Evolutionary conservation across 2,329 filamentous ascomycete species (phyloP).

Genomic region (Hypoxylon sp.): DNA sequence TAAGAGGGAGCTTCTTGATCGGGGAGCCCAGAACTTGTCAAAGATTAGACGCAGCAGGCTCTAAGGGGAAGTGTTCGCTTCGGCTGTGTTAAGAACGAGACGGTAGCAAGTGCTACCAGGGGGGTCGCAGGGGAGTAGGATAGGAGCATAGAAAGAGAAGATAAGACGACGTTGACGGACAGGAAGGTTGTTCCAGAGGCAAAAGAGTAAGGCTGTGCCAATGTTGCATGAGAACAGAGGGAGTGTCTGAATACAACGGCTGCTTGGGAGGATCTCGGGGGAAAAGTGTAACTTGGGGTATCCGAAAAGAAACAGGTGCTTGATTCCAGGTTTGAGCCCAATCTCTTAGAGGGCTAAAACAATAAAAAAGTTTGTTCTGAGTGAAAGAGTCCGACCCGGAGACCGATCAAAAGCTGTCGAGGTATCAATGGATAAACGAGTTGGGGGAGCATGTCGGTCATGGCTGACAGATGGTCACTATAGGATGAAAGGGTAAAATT

Average conservation of each 20-base stretch:
- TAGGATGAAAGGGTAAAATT: constrained; percentile 41
- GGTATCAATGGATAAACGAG: constrained; percentile 46
- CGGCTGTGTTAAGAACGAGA: constrained; percentile 31
- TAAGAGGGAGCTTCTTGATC: constrained; percentile 13
- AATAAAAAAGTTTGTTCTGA: constrained; percentile 43
- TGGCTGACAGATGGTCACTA: constrained; percentile 37
- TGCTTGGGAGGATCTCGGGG: constrained; percentile 50
- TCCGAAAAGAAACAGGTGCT: constrained; percentile 46
- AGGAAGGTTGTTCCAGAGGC: constrained; percentile 39
- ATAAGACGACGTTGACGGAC: constrained; percentile 48
- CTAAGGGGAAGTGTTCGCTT: constrained; percentile 20
- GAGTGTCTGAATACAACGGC: constrained; percentile 52
- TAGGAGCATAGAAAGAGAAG: constrained; percentile 47
- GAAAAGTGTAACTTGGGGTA: constrained; percentile 48
- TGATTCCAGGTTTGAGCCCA: constrained; percentile 42
- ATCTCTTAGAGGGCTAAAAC: constrained; percentile 36
- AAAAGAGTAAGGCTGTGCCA: constrained; percentile 53
- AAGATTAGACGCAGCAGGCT: constrained; percentile 9
- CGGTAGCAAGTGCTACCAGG: constrained; percentile 22
- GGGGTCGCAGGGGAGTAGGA: constrained; percentile 36
- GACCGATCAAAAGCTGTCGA: constrained; percentile 40
- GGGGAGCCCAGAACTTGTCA: constrained; percentile 25
- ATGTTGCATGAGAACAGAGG: constrained; percentile 53
- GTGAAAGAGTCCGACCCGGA: constrained; percentile 42
- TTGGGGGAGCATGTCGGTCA: constrained; percentile 44